phyloP scores from a whole-genome alignment of 2,329 filamentous ascomycete species.

The Fusarium equiseti region DNA sequence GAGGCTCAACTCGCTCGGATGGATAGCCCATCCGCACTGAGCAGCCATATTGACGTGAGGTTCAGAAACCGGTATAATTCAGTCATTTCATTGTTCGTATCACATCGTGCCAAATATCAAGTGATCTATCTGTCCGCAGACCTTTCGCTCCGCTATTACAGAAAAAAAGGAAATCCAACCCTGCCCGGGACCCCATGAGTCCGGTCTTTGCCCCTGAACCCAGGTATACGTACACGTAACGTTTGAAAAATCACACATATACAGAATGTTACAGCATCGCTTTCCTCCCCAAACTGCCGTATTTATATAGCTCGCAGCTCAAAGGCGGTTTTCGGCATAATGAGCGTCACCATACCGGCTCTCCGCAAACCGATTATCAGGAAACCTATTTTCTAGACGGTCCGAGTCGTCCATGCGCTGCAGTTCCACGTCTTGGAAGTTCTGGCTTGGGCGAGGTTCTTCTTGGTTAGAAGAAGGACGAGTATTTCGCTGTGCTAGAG shows the following conservation, averaged over 20 bases:
- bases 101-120: slow-evolving; percentile 33
- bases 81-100: slow-evolving; percentile 39
- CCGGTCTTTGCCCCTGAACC: neutral
- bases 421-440: slow-evolving; percentile 53
- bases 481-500: slow-evolving; percentile 39
- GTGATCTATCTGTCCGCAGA: slow-evolving; percentile 25
- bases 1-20: neutral
- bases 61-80: slow-evolving; percentile 2
- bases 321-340: slow-evolving; percentile 19
- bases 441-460: slow-evolving; percentile 32
- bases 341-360: slow-evolving; percentile 19
- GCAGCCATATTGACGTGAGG: neutral
- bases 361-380: slow-evolving; percentile 18
- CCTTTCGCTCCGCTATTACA: slow-evolving; percentile 23
- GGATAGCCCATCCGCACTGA: neutral
- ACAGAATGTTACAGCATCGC: slow-evolving; percentile 1
- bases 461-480: slow-evolving; percentile 19
- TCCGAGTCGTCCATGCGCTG: slow-evolving; percentile 37
- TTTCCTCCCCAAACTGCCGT: neutral
- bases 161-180: slow-evolving; percentile 13
- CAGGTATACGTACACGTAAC: slow-evolving; percentile 13
- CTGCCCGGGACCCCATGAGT: neutral
- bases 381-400: slow-evolving; percentile 30
- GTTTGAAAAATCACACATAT: slow-evolving; percentile 19
- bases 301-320: neutral